Conservation (phyloP, 805 yeast genomes). For the Candida boidinii region DNA sequence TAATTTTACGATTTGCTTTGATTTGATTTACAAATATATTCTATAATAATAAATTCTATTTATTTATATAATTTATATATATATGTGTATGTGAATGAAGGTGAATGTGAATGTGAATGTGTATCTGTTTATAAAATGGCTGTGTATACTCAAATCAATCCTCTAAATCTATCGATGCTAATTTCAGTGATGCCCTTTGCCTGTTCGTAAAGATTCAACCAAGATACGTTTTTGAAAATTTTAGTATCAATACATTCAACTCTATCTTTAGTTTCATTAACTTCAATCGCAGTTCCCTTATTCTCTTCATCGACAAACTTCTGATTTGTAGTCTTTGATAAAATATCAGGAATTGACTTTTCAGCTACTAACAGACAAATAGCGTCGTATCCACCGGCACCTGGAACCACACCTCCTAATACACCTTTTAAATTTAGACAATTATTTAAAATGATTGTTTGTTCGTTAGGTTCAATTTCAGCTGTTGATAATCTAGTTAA, state of each 20-base stretch:
- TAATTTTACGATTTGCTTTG: too few relatives aligned
- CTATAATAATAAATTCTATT: too few relatives aligned
- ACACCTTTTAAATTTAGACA: conserved; percentile 61
- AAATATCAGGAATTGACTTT: conserved; percentile 28
- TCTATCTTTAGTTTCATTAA: neutral
- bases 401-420: conserved; percentile 94
- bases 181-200: conserved; percentile 49
- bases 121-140: too few relatives aligned
- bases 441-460: conserved; percentile 58
- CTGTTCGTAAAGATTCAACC: conserved; percentile 65
- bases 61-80: too few relatives aligned
- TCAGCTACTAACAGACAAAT: conserved; percentile 61
- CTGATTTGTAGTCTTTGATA: neutral
- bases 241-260: conserved; percentile 7
- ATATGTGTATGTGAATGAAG: too few relatives aligned
- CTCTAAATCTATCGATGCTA: conserved; percentile 22
- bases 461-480: conserved; percentile 79
- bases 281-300: neutral
- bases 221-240: conserved; percentile 40
- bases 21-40: too few relatives aligned
- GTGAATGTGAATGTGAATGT: too few relatives aligned
- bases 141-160: too few relatives aligned
- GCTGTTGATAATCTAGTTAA: conserved; percentile 68
- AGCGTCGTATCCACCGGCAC: conserved; percentile 98
- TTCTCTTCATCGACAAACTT: neutral